Percentiles rank a stretch among this genome's conserved stretches.
These are phyloP conservation scores for Serendipita sp. DNA, from an alignment of 768 basidiomycete species.

Conservation along the genomic window DNA sequence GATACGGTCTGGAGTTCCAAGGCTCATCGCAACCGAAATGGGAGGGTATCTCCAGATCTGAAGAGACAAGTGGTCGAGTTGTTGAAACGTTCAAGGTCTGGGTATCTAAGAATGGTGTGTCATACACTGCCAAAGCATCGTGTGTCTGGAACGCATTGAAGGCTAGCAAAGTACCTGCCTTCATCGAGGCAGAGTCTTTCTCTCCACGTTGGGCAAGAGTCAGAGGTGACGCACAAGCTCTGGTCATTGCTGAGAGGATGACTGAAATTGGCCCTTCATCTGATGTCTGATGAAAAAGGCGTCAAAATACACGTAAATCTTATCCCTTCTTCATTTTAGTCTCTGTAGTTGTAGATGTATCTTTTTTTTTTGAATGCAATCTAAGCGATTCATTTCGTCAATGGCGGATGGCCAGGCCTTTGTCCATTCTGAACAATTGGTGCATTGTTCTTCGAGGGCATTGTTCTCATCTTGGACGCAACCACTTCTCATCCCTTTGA, in stretches of 20 bases:
- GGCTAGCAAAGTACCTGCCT: not conserved
- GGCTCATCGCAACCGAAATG: not conserved
- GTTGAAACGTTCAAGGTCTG: not conserved
- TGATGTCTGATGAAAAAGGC: not conserved
- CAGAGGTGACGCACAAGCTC: not conserved
- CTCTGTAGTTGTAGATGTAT: too few species aligned
- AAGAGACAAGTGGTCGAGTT: not conserved
- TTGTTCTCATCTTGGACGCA: not conserved
- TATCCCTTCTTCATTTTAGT: not conserved
- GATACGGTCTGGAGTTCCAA: not conserved
- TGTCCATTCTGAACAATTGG: too few species aligned
- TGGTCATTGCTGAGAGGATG: not conserved
- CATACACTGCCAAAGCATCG: not conserved
- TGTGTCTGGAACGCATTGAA: conserved; percentile 1
- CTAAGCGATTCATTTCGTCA: too few species aligned
- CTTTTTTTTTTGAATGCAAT: too few species aligned
- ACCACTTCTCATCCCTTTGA: not conserved
- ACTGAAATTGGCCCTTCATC: not conserved
- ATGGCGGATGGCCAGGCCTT: too few species aligned
- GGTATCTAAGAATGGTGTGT: not conserved
- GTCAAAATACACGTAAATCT: not conserved
- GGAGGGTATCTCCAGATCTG: not conserved
- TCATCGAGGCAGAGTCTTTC: not conserved
- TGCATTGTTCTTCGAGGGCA: not conserved
- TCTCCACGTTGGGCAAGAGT: conserved; percentile 3